A percentile compares a stretch with the other conserved stretches of the same genome.
phyloP scores from a whole-genome alignment of 73 alveolate species.

The Tetrahymena elliotti region DNA sequence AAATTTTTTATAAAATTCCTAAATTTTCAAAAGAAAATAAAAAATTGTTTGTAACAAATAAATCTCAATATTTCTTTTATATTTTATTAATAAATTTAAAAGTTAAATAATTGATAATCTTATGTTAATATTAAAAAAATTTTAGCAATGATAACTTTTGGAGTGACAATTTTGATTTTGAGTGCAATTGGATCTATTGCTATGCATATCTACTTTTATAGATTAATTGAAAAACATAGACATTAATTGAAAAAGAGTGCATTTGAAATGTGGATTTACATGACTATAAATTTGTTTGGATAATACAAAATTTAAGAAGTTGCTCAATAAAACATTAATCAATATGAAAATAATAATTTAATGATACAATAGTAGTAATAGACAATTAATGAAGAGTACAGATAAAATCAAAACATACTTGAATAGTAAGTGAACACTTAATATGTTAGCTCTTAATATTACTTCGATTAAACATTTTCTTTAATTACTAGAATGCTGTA shows the following conservation, averaged over 20 bases:
- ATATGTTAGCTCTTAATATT: background rate
- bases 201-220: background rate
- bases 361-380: background rate
- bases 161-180: background rate
- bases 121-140: background rate
- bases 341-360: background rate
- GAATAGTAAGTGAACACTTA: background rate
- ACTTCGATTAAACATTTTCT: background rate
- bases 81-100: too few species aligned
- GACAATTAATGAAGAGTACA: background rate
- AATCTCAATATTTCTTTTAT: background rate
- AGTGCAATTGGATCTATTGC: background rate
- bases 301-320: background rate
- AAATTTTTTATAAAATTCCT: too few species aligned
- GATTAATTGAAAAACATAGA: background rate
- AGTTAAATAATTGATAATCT: too few species aligned
- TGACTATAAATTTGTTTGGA: background rate
- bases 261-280: background rate
- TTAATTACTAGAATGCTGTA: background rate
- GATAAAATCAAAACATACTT: too few species aligned
- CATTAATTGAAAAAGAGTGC: background rate
- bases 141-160: background rate
- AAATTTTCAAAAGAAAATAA: too few species aligned
- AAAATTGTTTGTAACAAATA: too few species aligned
- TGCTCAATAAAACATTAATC: background rate